phyloP scores from a whole-genome alignment of 2,329 filamentous ascomycete genomes.

The Claviceps citrina region DNA sequence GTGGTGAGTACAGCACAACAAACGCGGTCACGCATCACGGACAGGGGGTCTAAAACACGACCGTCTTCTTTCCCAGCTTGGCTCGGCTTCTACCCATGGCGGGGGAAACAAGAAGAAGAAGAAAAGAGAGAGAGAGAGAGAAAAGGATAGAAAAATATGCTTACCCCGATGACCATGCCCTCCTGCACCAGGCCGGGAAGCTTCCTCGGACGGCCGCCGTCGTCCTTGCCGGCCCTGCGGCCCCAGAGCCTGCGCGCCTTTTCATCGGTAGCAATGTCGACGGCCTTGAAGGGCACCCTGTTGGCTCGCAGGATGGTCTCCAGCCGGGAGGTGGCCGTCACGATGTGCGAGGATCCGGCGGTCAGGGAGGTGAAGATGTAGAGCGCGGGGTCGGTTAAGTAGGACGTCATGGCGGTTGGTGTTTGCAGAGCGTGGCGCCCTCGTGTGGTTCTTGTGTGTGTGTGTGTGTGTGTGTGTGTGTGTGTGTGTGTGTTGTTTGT shows the following conservation, averaged over 20 bases:
- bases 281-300: conserved; percentile 79
- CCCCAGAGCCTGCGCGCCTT: conserved; percentile 81
- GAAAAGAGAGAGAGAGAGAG: background rate
- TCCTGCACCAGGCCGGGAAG: conserved; percentile 79
- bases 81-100: too few relatives aligned
- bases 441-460: too few relatives aligned
- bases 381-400: conserved; percentile 51
- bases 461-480: too few relatives aligned
- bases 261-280: conserved; percentile 83
- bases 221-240: conserved; percentile 61
- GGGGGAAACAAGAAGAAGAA: too few relatives aligned
- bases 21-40: too few relatives aligned
- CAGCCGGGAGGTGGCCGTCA: conserved; percentile 86
- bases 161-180: conserved; percentile 69
- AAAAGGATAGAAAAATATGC: conserved; percentile 19
- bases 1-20: too few relatives aligned
- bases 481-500: too few relatives aligned
- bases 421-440: too few relatives aligned
- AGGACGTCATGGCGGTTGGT: conserved; percentile 23
- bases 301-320: conserved; percentile 95
- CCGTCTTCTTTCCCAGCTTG: too few relatives aligned
- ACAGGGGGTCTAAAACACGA: too few relatives aligned
- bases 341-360: conserved; percentile 86
- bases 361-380: conserved; percentile 96
- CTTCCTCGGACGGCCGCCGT: conserved; percentile 49